These are phyloP conservation scores for Scleromitrula shiraiana DNA, from an alignment of 2,329 filamentous ascomycete genomes.

Conservation along the genomic window DNA sequence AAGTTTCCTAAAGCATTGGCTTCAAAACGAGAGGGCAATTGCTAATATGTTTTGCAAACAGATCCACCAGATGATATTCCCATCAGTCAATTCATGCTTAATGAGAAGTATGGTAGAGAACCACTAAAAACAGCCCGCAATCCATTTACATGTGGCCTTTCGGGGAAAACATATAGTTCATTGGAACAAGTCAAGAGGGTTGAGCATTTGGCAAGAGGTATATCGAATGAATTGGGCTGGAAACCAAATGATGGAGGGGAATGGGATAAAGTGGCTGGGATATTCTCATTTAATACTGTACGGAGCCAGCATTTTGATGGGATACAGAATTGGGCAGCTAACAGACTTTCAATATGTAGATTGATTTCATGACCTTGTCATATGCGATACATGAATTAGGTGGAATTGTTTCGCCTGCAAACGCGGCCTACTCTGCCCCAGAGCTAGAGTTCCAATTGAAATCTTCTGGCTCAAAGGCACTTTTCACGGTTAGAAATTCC, in stretches of 20 bases:
- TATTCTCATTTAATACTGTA: constrained; percentile 78
- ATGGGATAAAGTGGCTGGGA: constrained; percentile 71
- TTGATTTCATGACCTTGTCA: constrained; percentile 65
- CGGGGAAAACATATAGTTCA: constrained; percentile 57
- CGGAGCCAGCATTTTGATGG: constrained; percentile 16
- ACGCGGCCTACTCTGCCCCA: constrained; percentile 73
- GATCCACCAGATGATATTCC: constrained; percentile 60
- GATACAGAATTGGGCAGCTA: background rate
- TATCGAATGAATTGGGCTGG: constrained; percentile 66
- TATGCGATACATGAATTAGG: constrained; percentile 69
- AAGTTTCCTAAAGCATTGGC: background rate
- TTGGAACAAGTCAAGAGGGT: constrained; percentile 57
- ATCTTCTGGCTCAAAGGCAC: constrained; percentile 63
- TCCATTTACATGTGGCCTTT: constrained; percentile 71
- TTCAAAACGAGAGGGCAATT: background rate
- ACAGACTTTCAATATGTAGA: constrained; percentile 34
- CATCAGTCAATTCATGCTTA: constrained; percentile 68
- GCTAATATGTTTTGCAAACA: constrained; percentile 8
- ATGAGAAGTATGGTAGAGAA: constrained; percentile 60
- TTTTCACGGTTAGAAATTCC: constrained; percentile 63
- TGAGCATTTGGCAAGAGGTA: constrained; percentile 57
- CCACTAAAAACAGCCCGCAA: constrained; percentile 55
- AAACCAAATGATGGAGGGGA: constrained; percentile 61
- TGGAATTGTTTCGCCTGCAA: constrained; percentile 73
- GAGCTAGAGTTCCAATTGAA: constrained; percentile 79